Evolutionary conservation across 805 yeast species (phyloP).

Genomic region (Wickerhamomyces chambardii): DNA sequence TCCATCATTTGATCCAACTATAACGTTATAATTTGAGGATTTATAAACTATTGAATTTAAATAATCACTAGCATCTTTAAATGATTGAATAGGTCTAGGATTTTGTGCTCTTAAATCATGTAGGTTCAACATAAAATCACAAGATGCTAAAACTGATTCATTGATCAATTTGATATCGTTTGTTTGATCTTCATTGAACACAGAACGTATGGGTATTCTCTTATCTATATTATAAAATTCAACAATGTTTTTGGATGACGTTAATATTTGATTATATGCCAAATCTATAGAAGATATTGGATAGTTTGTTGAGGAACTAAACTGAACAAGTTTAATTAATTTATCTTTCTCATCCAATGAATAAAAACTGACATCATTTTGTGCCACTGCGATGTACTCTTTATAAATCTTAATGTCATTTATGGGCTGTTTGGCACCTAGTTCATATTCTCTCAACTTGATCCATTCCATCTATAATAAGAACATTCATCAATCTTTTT

Average conservation of each 20-base stretch:
- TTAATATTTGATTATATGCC: neutral
- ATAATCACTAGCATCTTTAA: constrained; percentile 23
- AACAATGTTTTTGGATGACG: neutral
- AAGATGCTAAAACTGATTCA: constrained; percentile 28
- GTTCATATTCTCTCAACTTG: neutral
- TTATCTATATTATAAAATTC: neutral
- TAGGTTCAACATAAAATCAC: neutral
- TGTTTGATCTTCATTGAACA: constrained; percentile 1
- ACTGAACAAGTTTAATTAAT: no score
- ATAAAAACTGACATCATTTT: neutral
- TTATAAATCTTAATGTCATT: neutral
- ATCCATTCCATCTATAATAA: neutral
- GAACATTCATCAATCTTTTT: no score
- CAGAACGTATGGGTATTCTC: neutral
- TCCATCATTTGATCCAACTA: constrained; percentile 16
- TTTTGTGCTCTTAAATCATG: constrained; percentile 18
- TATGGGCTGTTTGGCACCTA: neutral
- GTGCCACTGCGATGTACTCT: neutral
- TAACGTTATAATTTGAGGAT: neutral
- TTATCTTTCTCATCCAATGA: neutral
- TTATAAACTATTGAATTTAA: constrained; percentile 7
- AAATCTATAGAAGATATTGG: neutral
- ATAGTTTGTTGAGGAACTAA: neutral
- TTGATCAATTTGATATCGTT: constrained; percentile 28
- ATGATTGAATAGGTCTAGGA: constrained; percentile 24